Conservation (phyloP, 2,329 filamentous ascomycete genomes). For the Cercospora sp. region DNA sequence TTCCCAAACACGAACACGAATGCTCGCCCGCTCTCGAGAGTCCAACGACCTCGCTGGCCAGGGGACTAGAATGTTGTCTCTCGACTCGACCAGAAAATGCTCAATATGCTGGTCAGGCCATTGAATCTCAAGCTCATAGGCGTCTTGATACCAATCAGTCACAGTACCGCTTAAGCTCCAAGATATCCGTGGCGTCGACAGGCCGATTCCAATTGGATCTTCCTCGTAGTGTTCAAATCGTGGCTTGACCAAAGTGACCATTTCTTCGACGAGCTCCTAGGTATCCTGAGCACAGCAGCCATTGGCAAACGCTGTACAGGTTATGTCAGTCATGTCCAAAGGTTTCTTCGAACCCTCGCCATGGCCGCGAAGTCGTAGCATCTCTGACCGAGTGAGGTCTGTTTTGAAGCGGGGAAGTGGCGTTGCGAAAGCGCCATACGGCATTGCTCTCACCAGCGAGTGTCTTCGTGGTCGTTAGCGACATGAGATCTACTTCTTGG, state of each 20-base stretch:
- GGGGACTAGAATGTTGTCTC: neutral
- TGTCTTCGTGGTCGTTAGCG: neutral
- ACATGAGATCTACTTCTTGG: neutral
- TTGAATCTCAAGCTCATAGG: neutral
- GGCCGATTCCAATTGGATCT: neutral
- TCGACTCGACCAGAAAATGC: neutral
- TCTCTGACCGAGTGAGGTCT: neutral
- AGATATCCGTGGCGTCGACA: neutral
- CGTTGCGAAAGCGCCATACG: neutral
- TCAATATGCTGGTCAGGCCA: neutral
- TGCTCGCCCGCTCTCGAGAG: too few relatives aligned
- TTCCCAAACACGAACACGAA: too few relatives aligned
- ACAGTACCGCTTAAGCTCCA: neutral
- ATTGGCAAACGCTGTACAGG: neutral
- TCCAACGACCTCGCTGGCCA: too few relatives aligned
- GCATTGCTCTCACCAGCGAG: neutral
- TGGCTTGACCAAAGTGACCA: neutral
- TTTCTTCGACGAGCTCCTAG: neutral
- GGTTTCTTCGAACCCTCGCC: neutral
- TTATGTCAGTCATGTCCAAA: neutral
- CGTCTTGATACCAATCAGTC: neutral
- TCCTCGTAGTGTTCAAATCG: neutral
- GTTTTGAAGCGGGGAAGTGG: neutral
- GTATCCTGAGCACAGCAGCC: neutral
- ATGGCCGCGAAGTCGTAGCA: neutral